These are phyloP conservation scores for Saprolegnia parasitica DNA, from an alignment of 352 stramenopile species.

Conservation along the genomic window DNA sequence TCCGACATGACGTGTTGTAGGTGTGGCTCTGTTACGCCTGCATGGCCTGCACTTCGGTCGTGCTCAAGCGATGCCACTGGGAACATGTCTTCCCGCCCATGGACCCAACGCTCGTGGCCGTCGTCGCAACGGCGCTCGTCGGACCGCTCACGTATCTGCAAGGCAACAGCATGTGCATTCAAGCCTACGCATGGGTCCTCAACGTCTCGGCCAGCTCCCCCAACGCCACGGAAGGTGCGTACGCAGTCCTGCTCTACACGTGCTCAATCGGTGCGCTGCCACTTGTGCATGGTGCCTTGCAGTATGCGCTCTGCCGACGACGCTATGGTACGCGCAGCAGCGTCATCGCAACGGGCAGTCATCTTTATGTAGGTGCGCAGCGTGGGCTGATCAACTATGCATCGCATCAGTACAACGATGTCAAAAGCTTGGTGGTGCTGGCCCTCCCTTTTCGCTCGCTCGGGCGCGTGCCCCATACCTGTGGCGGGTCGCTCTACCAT, in stretches of 20 bases:
- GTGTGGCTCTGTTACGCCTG: background rate
- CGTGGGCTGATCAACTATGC: no score
- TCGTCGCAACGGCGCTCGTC: background rate
- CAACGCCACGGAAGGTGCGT: background rate
- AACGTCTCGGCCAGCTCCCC: background rate
- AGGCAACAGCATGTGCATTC: background rate
- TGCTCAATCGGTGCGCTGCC: background rate
- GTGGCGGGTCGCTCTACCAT: background rate
- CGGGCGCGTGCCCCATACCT: background rate
- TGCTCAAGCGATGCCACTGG: slow-evolving; percentile 1
- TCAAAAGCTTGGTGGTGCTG: background rate
- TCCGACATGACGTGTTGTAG: background rate
- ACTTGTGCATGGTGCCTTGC: background rate
- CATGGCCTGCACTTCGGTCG: background rate
- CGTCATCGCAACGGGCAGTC: no score
- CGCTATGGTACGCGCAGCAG: background rate
- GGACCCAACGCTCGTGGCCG: background rate
- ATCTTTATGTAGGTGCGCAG: no score
- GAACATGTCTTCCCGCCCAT: background rate
- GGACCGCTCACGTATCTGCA: background rate
- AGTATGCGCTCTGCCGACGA: background rate
- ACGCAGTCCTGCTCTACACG: background rate
- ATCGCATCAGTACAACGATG: background rate
- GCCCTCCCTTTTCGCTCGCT: background rate
- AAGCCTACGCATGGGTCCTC: background rate